phyloP scores from a whole-genome alignment of 2,329 filamentous ascomycete species.

The Exserohilum rostratum region DNA sequence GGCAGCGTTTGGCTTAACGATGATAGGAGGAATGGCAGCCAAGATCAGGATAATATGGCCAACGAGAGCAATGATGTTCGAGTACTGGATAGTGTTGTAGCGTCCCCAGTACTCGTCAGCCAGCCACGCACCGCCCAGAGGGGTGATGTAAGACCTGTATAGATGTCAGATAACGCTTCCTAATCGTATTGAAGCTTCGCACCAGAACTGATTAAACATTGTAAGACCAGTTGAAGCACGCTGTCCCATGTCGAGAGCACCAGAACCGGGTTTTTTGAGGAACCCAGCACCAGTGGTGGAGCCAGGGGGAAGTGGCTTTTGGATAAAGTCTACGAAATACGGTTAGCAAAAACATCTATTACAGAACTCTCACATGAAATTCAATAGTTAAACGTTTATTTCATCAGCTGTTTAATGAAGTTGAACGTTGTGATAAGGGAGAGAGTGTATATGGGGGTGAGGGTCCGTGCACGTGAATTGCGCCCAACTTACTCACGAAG shows the following conservation, averaged over 20 bases:
- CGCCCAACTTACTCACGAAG: constrained; percentile 27
- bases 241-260: constrained; percentile 63
- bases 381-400: no score
- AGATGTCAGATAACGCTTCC: no score
- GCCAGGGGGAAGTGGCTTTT: constrained; percentile 39
- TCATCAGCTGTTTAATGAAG: no score
- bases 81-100: constrained; percentile 64
- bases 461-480: not conserved
- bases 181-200: no score
- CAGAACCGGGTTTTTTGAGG: constrained; percentile 40
- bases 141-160: constrained; percentile 64
- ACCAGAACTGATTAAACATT: constrained; percentile 63
- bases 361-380: no score
- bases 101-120: constrained; percentile 67
- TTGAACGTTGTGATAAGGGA: no score
- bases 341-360: no score
- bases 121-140: constrained; percentile 63
- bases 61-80: constrained; percentile 63
- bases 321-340: constrained; percentile 45
- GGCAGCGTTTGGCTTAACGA: constrained; percentile 57
- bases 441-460: no score
- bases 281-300: constrained; percentile 46
- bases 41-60: constrained; percentile 62
- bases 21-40: constrained; percentile 61
- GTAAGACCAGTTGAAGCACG: constrained; percentile 59